A percentile compares a stretch with the other conserved stretches of the same genome.
phyloP scores from a whole-genome alignment of 148 eudicot genomes.

The Vaccinium macrocarpon region DNA sequence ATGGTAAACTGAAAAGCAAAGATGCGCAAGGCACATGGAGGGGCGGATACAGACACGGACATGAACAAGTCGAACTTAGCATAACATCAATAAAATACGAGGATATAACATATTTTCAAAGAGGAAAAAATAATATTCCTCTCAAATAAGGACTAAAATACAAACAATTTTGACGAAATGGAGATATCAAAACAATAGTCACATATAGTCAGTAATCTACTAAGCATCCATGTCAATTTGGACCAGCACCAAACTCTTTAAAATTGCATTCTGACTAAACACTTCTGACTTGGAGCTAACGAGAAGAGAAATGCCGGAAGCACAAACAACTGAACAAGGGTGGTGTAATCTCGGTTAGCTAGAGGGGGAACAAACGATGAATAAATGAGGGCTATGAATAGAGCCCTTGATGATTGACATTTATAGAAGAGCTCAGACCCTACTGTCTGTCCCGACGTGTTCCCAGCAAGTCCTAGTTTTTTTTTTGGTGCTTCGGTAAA shows the following conservation, averaged over 20 bases:
- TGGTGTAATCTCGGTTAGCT: neutral
- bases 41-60: neutral
- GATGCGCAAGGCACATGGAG: neutral
- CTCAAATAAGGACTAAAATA: neutral
- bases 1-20: neutral
- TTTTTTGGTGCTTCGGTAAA: no score
- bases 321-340: neutral
- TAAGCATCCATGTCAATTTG: neutral
- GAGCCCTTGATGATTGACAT: neutral
- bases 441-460: neutral
- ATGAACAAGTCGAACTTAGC: neutral
- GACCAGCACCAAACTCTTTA: neutral
- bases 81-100: neutral
- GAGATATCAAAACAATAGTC: neutral
- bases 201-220: neutral
- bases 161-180: neutral
- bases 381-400: neutral
- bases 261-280: neutral
- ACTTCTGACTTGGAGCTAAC: neutral
- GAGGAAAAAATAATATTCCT: neutral
- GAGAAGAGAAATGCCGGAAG: neutral
- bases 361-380: neutral
- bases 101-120: neutral
- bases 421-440: neutral
- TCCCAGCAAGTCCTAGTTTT: neutral